Conservation (phyloP, 139 green algal species). For the Desmodesmus armatus region DNA sequence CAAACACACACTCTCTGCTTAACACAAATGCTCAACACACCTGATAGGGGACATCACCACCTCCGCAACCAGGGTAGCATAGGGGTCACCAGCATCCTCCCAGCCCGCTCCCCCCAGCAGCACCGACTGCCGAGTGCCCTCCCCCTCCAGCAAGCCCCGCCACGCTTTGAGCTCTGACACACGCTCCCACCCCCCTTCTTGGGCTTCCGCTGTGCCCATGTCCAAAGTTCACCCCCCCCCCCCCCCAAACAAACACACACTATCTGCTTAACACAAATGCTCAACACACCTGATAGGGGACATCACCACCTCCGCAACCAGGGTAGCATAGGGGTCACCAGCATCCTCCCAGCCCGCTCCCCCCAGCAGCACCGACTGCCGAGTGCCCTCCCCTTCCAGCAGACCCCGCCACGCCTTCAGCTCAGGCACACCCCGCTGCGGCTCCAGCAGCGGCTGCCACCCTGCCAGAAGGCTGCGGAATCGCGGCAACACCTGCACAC, state of each 20-base stretch:
- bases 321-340: slow-evolving; percentile 76
- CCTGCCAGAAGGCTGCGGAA: slow-evolving; percentile 52
- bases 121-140: slow-evolving; percentile 46
- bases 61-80: slow-evolving; percentile 77
- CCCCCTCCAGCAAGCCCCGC: slow-evolving; percentile 75
- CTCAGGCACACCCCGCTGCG: slow-evolving; percentile 50
- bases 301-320: slow-evolving; percentile 87
- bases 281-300: slow-evolving; percentile 72
- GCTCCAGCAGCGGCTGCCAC: slow-evolving; percentile 76
- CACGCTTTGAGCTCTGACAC: slow-evolving; percentile 65
- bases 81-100: slow-evolving; percentile 70
- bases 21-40: no score
- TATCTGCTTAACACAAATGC: no score
- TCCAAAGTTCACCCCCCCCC: no score
- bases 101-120: slow-evolving; percentile 33
- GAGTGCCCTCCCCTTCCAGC: slow-evolving; percentile 64
- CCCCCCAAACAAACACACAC: no score
- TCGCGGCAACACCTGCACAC: slow-evolving; percentile 61
- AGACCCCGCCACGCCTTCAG: slow-evolving; percentile 76
- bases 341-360: slow-evolving; percentile 21
- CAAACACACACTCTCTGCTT: no score
- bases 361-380: slow-evolving; percentile 39
- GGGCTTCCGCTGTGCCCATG: no score
- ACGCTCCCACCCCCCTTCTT: no score
- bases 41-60: slow-evolving; percentile 85